Evolutionary conservation across 176 grass and related monocot species (phyloP).

Genomic region (Avena sativa): DNA sequence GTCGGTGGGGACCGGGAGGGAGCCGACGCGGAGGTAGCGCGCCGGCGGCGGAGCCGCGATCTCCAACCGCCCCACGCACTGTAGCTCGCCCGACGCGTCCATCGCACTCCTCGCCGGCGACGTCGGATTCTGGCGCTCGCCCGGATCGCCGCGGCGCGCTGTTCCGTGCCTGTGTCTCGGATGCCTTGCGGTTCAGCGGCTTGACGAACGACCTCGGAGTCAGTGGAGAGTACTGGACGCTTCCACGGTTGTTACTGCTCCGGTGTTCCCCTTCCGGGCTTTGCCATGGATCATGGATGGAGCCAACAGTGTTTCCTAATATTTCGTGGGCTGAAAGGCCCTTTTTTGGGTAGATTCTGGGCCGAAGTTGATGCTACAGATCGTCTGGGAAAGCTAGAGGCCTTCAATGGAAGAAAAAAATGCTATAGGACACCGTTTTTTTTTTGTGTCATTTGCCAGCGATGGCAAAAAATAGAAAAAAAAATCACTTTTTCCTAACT

Average conservation of each 20-base stretch:
- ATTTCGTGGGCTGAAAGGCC: background rate
- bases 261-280: background rate
- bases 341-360: background rate
- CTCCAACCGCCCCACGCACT: constrained; percentile 93
- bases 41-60: constrained; percentile 76
- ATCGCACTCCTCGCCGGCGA: constrained; percentile 44
- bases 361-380: background rate
- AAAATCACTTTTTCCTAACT: no score
- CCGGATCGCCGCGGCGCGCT: constrained; percentile 34
- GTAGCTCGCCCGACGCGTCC: constrained; percentile 73
- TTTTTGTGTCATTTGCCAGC: no score
- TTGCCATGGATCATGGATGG: background rate
- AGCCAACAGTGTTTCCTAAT: background rate
- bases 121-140: background rate
- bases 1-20: constrained; percentile 93
- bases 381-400: no score
- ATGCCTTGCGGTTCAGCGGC: constrained; percentile 7
- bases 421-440: no score
- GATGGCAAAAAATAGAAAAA: no score
- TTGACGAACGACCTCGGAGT: constrained; percentile 19
- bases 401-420: no score
- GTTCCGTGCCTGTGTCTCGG: background rate
- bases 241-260: background rate
- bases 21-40: constrained; percentile 82
- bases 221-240: constrained; percentile 20